phyloP scores from a whole-genome alignment of 2,329 filamentous ascomycete genomes.

The Daldinia eschscholtzii region DNA sequence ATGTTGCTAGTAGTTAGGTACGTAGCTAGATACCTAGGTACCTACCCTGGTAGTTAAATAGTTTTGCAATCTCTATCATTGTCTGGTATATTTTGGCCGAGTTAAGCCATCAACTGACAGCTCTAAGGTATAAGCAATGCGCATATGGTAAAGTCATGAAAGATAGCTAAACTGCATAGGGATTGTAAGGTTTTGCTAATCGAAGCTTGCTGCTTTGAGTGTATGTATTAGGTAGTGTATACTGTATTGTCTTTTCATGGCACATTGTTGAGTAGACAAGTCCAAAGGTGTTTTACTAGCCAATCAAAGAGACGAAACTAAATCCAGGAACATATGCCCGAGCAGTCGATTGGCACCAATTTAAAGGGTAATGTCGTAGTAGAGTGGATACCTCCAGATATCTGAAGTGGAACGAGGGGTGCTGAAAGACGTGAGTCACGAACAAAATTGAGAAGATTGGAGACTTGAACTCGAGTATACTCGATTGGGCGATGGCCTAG shows the following conservation, averaged over 20 bases:
- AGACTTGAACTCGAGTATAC: constrained; percentile 18
- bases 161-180: background rate
- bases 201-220: background rate
- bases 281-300: constrained; percentile 13
- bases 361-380: constrained; percentile 25
- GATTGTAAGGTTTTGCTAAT: background rate
- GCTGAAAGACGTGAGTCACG: constrained; percentile 48
- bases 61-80: constrained; percentile 1
- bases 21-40: too few species aligned
- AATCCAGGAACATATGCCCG: constrained; percentile 40
- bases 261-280: background rate
- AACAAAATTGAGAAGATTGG: constrained; percentile 46
- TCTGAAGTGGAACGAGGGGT: constrained; percentile 26
- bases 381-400: constrained; percentile 25
- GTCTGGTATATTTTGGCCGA: constrained; percentile 11
- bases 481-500: background rate
- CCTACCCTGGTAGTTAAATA: constrained; percentile 11
- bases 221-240: background rate
- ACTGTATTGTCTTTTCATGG: constrained; percentile 22
- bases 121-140: background rate
- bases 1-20: background rate
- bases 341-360: constrained; percentile 14
- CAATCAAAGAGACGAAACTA: constrained; percentile 34
- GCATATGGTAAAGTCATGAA: background rate
- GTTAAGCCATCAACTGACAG: background rate